A percentile compares a stretch with the other conserved stretches of the same genome.
Conservation (phyloP, 768 basidiomycete species). For the Russula sp. region DNA sequence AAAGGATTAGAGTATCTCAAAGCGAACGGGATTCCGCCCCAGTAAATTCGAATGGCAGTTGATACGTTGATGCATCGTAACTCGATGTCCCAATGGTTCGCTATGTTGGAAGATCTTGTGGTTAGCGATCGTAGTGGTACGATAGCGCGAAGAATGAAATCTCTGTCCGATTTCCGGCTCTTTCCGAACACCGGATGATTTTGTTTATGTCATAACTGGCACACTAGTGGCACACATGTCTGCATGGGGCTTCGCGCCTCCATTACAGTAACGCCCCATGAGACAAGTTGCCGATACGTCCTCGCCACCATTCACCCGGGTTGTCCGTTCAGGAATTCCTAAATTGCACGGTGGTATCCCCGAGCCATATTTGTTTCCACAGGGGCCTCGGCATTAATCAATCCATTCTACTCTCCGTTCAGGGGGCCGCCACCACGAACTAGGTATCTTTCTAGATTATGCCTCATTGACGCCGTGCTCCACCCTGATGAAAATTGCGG, state of each 20-base stretch:
- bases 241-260: neutral
- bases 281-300: neutral
- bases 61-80: neutral
- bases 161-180: neutral
- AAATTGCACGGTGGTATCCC: neutral
- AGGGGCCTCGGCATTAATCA: neutral
- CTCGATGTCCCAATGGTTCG: neutral
- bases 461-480: neutral
- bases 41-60: neutral
- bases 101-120: neutral
- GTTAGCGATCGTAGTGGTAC: neutral
- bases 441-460: neutral
- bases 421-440: neutral
- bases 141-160: neutral
- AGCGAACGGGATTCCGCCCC: neutral
- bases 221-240: neutral
- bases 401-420: neutral
- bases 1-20: constrained; percentile 9
- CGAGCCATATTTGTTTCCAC: neutral
- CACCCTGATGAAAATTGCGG: neutral
- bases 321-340: constrained; percentile 6
- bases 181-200: no score
- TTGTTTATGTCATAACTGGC: no score
- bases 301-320: neutral
- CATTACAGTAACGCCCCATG: neutral